Base-by-base conservation (phyloP, 805 yeast genomes). In the Barnettozyma botsteinii region DNA sequence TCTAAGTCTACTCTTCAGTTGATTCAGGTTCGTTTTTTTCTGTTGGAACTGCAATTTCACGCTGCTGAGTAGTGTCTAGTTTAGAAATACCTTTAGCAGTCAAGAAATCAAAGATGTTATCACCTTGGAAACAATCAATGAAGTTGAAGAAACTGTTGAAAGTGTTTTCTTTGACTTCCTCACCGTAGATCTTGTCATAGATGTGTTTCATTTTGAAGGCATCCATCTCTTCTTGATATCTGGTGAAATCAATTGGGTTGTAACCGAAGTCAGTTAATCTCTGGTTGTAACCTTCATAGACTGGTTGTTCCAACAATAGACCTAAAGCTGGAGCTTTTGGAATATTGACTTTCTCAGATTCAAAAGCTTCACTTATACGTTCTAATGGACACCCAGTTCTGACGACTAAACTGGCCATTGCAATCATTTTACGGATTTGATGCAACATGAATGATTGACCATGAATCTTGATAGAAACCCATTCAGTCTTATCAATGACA, bases 321-420 rank as follows among this genome's bases (percentile, higher is more conserved):
- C 98, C 98, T 45, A 93, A 69, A 21, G 98, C 95, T 4, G 98
- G 98, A 0, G 98, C 98, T 62, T 93, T 93, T 41, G 98, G 98
- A 48, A 93, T 85, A 56, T 89, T 88, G 47, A 93, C 74, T 55
- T 81, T 85, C 29, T 73, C 73, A 2, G 77, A 70, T 5, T 79
- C 77, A 58, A 86, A 93, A 4, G 95, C 85, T 53, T 86, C 85
- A 8, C 66, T 57, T 46, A 93, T 85, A 52, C 95, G 77, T 20
- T 73, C 73, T 24, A 75, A 56, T 4, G 97, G 95, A 56, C 89
- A 79, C 10, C 95, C 93, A 15, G 93, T 80, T 56, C 98, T 75
- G 18, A 91, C 79, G 14, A 85, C 77, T 42, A 91, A 69, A 0
- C 89, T 77, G 2, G 95, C 95, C 94, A 91, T 82, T 18, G 96